Base-by-base conservation (phyloP, 2,329 filamentous ascomycete species). In the Gnomoniopsis sp. region DNA sequence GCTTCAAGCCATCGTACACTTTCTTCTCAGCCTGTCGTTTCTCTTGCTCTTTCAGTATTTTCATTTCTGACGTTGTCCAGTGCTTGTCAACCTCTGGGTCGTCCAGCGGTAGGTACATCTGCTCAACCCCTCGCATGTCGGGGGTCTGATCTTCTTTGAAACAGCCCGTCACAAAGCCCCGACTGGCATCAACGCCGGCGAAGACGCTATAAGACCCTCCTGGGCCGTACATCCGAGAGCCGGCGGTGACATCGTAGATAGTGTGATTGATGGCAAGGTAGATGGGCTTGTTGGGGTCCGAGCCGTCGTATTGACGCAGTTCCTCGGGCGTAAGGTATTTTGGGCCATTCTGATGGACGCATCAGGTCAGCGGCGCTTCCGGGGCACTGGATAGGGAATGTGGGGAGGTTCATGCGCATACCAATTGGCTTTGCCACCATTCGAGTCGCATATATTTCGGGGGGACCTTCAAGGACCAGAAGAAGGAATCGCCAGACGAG, bases 111-210 rank as follows among this genome's bases (percentile, higher is more conserved):
- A 93, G 71, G 74, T 86, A 98, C 84, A 96, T 95, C 63, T 87
- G 83, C 76, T 98, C 95, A 4, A 91, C 88, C 49, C 95, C 95
- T 62, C 90, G 84, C 71, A 97, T 77, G 75, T 99, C 95, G 3
- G 89, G 82, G 2, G 88, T 95, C 34, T 87, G 79, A 78, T 99
- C 95, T 63, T 91, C 88, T 43, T 84, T 78, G 76, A 99, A 99
- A 74, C 95, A 99, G 19, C 91, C 91, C 2, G 95, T 98, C 11
- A 99, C 87, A 73, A 92, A 99, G 21, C 88, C 91, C 51, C 95
- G 88, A 15, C 89, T 86, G 36, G 93, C 93, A 74, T 99, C 95
- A 62, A 82, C 82, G 61, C 93, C 95, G 0, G 92, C 85, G 73
- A 99, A 96, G 75, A 89, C 88, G 68, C 87, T 82, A 79, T 99